Base-by-base conservation (phyloP, 2,329 filamentous ascomycete genomes). In the Phyllachora maydis region DNA sequence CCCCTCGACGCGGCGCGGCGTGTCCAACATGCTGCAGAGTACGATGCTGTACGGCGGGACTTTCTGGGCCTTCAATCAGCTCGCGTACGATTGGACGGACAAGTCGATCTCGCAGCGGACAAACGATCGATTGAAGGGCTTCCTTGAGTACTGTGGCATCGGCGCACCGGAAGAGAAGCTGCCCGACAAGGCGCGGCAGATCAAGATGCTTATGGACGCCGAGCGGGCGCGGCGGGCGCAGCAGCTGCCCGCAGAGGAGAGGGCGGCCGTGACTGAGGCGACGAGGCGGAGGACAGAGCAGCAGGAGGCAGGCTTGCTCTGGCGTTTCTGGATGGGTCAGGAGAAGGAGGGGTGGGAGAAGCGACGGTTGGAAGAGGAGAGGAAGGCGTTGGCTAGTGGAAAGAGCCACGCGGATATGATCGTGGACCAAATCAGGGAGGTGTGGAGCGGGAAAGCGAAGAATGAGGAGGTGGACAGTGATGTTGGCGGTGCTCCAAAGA, bases 261-360 rank as follows among this genome's bases (percentile, higher is more conserved):
- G 48, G 35, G 40, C 38, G 21, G 28, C 28, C 35, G 31, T 27
- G 13, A 29, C 40, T 15, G 39, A 35, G 27, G 32, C 27, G 23
- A 25, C 30, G 24, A 24, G 31, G 32, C 31, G 28, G 26, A 21
- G 30, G 26, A 27, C 21, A 22, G 25, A 12, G 22, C 20, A 30
- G 24, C 21, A 26, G 23, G 23, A 27, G 24, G 15, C 22, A 8
- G 25, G 35, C 18, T 36, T 31, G 28, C 18, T 64, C 26, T 46
- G 56, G 30, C 50, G 50, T 31, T 40, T 68, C 10, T 70, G 65
- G 65, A 60, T 65, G 54, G 65, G 65, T 16, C 52, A 50, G 18
- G 62, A 66, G 39, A 42, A 42, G n/a, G 50, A 54, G 21, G 51
- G 59, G 32, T 67, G 63, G 63, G 49, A 52, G 38, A 42, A 54